phyloP scores from a whole-genome alignment of 2,329 filamentous ascomycete genomes.

The Fusarium brachygibbosum region DNA sequence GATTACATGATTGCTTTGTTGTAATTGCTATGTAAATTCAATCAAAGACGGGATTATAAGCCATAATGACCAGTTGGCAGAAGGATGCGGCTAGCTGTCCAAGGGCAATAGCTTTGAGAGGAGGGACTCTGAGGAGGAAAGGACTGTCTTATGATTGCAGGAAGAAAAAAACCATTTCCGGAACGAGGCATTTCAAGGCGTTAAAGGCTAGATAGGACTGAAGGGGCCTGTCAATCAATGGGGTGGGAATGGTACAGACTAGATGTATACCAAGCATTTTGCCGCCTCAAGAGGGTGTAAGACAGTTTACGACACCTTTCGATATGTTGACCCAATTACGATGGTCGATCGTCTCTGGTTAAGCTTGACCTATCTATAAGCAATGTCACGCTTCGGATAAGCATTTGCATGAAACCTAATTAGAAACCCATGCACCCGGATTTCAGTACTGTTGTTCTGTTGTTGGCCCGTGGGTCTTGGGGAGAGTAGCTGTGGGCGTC shows the following conservation, averaged over 20 bases:
- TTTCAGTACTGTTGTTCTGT: not conserved
- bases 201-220: constrained; percentile 26
- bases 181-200: constrained; percentile 36
- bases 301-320: constrained; percentile 14
- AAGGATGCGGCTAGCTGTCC: constrained; percentile 13
- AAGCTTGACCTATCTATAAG: not conserved
- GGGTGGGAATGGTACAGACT: constrained; percentile 4
- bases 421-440: not conserved
- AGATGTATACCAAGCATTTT: constrained; percentile 5
- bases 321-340: not conserved
- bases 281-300: constrained; percentile 10
- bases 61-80: constrained; percentile 11
- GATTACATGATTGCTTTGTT: not conserved
- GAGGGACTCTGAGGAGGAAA: not conserved
- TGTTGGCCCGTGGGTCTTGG: constrained; percentile 1
- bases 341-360: not conserved
- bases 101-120: constrained; percentile 12
- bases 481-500: constrained; percentile 13
- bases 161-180: constrained; percentile 11
- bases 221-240: constrained; percentile 2
- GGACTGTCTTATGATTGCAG: not conserved
- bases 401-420: not conserved
- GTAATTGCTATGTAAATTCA: not conserved
- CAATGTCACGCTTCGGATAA: not conserved
- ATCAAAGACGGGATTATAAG: constrained; percentile 19